These are phyloP conservation scores for Mallotus japonicus DNA, from an alignment of 441 rosid species.

Conservation along the genomic window DNA sequence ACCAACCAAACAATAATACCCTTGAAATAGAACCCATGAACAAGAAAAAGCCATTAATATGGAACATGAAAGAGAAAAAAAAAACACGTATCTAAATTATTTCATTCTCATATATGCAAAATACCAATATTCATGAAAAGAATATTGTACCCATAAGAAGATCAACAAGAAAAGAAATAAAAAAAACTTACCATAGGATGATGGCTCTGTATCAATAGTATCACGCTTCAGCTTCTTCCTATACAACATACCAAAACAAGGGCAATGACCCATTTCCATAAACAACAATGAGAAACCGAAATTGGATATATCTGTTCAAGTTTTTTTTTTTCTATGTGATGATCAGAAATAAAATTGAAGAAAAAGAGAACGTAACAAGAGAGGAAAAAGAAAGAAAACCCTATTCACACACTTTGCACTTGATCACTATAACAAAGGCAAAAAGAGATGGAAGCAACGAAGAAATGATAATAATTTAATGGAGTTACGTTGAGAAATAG, in stretches of 20 bases:
- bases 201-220: slow-evolving; percentile 18
- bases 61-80: background rate
- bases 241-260: slow-evolving; percentile 50
- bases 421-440: no score
- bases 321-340: background rate
- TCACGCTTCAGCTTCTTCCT: slow-evolving; percentile 26
- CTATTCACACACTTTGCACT: no score
- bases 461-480: no score
- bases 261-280: slow-evolving; percentile 45
- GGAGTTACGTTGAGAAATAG: no score
- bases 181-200: slow-evolving; percentile 25
- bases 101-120: background rate
- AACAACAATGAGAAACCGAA: slow-evolving; percentile 2
- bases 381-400: background rate
- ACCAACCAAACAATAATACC: slow-evolving; percentile 17
- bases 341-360: background rate
- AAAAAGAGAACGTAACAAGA: background rate
- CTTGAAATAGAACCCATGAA: no score
- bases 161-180: background rate
- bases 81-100: background rate
- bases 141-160: no score
- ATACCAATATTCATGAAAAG: no score
- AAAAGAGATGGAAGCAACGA: no score
- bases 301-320: background rate
- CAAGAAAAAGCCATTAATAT: no score